Evolutionary conservation across 73 alveolate genomes (phyloP).

Genomic region (Effrenium voratum): DNA sequence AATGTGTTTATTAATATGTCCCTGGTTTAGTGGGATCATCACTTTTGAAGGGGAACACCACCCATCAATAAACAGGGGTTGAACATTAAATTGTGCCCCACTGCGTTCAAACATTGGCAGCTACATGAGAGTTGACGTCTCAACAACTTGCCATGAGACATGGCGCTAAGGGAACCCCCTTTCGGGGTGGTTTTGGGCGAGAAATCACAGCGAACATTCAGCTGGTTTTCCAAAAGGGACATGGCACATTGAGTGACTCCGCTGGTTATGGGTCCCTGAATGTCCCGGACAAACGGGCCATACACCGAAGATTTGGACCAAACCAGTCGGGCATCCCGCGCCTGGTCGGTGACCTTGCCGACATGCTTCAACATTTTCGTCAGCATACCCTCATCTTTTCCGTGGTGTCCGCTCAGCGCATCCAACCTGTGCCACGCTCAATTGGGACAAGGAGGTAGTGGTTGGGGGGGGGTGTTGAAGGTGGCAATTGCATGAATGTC

Average conservation of each 20-base stretch:
- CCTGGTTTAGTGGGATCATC: too few species aligned
- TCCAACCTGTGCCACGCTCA: background rate
- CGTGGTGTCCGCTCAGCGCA: constrained; percentile 29
- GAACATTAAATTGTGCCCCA: too few species aligned
- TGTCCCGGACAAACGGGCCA: background rate
- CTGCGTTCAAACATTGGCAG: too few species aligned
- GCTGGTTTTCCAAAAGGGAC: background rate
- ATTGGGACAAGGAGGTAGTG: background rate
- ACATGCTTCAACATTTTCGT: constrained; percentile 45
- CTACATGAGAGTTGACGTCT: too few species aligned
- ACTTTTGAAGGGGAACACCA: too few species aligned
- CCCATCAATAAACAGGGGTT: too few species aligned
- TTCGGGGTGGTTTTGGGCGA: background rate
- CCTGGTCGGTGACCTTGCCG: constrained; percentile 91
- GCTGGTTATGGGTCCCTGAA: too few species aligned
- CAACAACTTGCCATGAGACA: background rate
- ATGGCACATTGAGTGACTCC: too few species aligned
- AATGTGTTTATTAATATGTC: too few species aligned
- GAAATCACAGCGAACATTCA: background rate
- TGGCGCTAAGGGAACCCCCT: background rate
- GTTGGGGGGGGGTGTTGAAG: background rate
- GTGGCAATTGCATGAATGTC: background rate
- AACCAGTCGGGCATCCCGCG: background rate
- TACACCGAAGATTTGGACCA: background rate
- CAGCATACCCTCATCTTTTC: constrained; percentile 43